These are phyloP conservation scores for Gloeostereum incarnatum DNA, from an alignment of 768 basidiomycete species.

Conservation along the genomic window DNA sequence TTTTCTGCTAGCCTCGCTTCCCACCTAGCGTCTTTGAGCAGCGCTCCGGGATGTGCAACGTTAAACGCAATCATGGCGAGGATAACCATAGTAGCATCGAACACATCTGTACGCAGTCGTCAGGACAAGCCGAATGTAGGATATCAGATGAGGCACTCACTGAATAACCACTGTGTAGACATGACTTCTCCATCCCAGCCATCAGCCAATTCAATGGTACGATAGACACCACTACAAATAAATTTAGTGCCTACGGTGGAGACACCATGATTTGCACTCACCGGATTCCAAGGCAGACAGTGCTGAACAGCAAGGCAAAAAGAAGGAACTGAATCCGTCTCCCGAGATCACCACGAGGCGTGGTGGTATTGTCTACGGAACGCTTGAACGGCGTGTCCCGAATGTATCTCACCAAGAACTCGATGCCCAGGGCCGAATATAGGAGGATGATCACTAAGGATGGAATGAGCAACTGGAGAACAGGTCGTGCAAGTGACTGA, in stretches of 20 bases:
- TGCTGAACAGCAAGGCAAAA: slow-evolving; percentile 16
- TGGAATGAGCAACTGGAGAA: not conserved
- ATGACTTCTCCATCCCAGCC: slow-evolving; percentile 39
- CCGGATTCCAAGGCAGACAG: slow-evolving; percentile 35
- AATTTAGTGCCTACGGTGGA: not conserved
- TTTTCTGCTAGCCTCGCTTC: too few species aligned
- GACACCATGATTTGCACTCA: slow-evolving; percentile 9
- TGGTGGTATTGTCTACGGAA: not conserved
- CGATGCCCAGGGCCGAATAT: not conserved
- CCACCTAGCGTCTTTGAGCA: too few species aligned
- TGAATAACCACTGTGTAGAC: slow-evolving; percentile 28
- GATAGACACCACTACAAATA: slow-evolving; percentile 24
- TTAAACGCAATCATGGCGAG: slow-evolving; percentile 20
- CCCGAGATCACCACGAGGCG: not conserved
- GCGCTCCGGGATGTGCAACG: slow-evolving; percentile 16
- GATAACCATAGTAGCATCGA: slow-evolving; percentile 20
- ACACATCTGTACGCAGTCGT: slow-evolving; percentile 6
- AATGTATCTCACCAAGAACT: slow-evolving; percentile 1
- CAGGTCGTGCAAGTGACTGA: slow-evolving; percentile 2
- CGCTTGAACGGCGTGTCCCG: not conserved
- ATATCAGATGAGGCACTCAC: slow-evolving; percentile 13
- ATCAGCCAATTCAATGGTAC: slow-evolving; percentile 30
- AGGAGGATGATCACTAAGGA: slow-evolving; percentile 1
- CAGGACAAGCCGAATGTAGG: not conserved
- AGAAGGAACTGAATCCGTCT: slow-evolving; percentile 14